Base-by-base conservation (phyloP, 106 monocot species). In the Dendrobium nobile region DNA sequence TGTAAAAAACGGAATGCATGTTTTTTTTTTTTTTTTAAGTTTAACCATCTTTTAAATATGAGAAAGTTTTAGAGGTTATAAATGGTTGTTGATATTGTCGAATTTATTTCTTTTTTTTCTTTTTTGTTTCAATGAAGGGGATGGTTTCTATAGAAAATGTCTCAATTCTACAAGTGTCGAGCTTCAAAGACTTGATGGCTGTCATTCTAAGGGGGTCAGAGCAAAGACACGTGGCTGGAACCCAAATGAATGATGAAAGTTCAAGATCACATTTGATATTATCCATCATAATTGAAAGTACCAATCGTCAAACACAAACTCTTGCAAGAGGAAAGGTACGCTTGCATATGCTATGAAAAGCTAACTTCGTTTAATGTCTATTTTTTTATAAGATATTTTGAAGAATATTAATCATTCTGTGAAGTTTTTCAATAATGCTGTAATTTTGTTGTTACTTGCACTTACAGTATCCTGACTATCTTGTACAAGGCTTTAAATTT, bases 201-300 rank as follows among this genome's bases (percentile, higher is more conserved):
- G 84, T 91, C 11, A 90, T 95, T 67, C 67, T 56, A 8, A 91
- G 88, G 93, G 99, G 99, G 24, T 91, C 90, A 7, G 90, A 95
- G 72, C 89, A 88, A 80, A 82, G 99, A 43, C 99, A 99, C 67
- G 95, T 84, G 56, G 88, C 88, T 70, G 99, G 93, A 55, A 95
- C 99, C 9, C 80, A 93, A 44, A 91, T 99, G 95, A 95, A 99
- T 86, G 92, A 90, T 77, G 91, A 99, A 88, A 99, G 99, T 81
- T 99, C 99, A 54, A 93, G 99, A 87, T 99, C 99, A 54, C 99
- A 99, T 80, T 85, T 93, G 56, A 89, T 99, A 73, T 87, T 99
- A 77, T 99, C 99, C 28, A 90, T 99, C 77, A 81, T 95, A 18
- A 93, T 99, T 91, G 99, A 99, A 77, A 95, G 90, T 83, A 99